Evolutionary conservation across 352 stramenopile genomes (phyloP).

Genomic region (Globisporangium alternatum): DNA sequence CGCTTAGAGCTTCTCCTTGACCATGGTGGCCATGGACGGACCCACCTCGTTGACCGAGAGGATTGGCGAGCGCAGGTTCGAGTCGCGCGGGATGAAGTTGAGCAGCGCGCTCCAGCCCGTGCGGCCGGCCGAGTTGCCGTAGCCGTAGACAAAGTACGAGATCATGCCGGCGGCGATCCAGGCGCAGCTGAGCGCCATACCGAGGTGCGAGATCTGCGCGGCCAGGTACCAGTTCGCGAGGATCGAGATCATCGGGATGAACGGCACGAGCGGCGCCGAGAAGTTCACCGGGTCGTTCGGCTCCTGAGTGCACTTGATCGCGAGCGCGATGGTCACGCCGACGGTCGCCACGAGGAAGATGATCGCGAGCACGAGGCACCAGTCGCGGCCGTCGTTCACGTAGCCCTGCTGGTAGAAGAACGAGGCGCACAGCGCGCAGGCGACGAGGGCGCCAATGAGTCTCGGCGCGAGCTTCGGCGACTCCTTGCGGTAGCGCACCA

Average conservation of each 20-base stretch:
- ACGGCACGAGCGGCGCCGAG: constrained; percentile 62
- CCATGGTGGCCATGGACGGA: constrained; percentile 25
- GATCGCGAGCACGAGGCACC: constrained; percentile 38
- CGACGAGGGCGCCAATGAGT: constrained; percentile 44
- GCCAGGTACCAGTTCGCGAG: constrained; percentile 72
- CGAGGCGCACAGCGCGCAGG: constrained; percentile 30
- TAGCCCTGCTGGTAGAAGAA: constrained; percentile 79
- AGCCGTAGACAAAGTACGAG: constrained; percentile 81
- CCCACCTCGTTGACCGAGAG: constrained; percentile 49
- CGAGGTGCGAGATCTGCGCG: constrained; percentile 49
- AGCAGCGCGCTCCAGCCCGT: constrained; percentile 58
- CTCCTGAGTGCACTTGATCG: constrained; percentile 63
- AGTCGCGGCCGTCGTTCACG: constrained; percentile 36
- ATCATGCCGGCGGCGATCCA: constrained; percentile 61
- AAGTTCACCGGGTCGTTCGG: constrained; percentile 43
- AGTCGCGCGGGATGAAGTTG: constrained; percentile 43
- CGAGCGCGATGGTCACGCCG: constrained; percentile 27
- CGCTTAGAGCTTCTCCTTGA: constrained; percentile 32
- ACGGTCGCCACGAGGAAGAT: constrained; percentile 45
- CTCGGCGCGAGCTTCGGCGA: constrained; percentile 41
- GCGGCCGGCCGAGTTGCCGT: constrained; percentile 57
- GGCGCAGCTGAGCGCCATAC: constrained; percentile 44
- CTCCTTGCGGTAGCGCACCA: constrained; percentile 65
- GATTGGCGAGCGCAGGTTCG: constrained; percentile 45
- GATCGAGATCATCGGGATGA: constrained; percentile 53